These are phyloP conservation scores for Leishmania tarentolae DNA, from an alignment of 208 protist species.

Conservation along the genomic window DNA sequence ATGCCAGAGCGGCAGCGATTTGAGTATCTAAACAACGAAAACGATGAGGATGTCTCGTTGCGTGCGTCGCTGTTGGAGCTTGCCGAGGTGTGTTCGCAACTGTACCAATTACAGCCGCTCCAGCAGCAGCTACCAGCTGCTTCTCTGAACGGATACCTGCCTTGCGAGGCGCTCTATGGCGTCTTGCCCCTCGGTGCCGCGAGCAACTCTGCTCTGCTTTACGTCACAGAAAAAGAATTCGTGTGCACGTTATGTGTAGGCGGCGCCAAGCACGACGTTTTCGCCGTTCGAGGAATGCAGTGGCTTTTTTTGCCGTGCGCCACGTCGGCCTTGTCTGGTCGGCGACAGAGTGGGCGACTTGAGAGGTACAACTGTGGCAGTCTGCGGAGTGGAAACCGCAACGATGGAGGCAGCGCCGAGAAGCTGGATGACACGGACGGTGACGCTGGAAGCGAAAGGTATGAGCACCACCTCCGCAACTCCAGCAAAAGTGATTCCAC, in stretches of 20 bases:
- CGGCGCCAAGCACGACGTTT: conserved; percentile 43
- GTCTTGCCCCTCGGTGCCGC: conserved; percentile 52
- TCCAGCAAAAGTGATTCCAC: neutral
- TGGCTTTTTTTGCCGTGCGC: conserved; percentile 57
- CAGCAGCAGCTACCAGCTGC: conserved; percentile 17
- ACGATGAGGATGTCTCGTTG: conserved; percentile 40
- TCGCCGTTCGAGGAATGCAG: conserved; percentile 47
- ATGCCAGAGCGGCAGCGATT: conserved; percentile 47
- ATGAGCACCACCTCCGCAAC: neutral
- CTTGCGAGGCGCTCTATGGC: conserved; percentile 72
- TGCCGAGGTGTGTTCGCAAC: conserved; percentile 17
- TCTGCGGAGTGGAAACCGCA: neutral
- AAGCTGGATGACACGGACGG: neutral
- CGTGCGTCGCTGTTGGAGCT: conserved; percentile 25
- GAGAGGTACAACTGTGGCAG: neutral
- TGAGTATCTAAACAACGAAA: conserved; percentile 28
- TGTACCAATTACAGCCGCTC: conserved; percentile 16
- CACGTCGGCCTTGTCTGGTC: conserved; percentile 5
- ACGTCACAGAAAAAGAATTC: conserved; percentile 47
- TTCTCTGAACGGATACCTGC: conserved; percentile 24
- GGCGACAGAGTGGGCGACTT: neutral
- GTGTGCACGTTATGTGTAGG: conserved; percentile 32
- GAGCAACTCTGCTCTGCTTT: conserved; percentile 62
- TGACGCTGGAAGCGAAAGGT: neutral
- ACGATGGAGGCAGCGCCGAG: too few species aligned